A percentile compares a stretch with the other conserved stretches of the same genome.
phyloP scores from a whole-genome alignment of 1,284 basidiomycete species.

The Fomitiporia mediterranea region DNA sequence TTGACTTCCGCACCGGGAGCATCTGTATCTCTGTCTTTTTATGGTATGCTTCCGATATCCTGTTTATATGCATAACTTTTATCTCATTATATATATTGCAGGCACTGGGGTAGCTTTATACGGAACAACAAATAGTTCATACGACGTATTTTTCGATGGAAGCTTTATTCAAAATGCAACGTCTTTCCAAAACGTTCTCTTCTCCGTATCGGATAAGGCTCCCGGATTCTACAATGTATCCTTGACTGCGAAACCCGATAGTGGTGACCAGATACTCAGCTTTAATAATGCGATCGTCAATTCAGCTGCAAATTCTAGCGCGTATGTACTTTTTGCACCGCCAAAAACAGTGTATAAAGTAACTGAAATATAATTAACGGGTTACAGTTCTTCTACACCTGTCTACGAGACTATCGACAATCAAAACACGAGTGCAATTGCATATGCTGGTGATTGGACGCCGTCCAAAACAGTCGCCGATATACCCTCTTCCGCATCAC shows the following conservation, averaged over 20 bases:
- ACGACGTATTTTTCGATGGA: conserved; percentile 30
- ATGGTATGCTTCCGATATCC: conserved; percentile 24
- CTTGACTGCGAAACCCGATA: conserved; percentile 22
- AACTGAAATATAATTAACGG: background rate
- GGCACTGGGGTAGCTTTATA: conserved; percentile 30
- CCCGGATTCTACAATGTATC: conserved; percentile 23
- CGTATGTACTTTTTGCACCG: conserved; percentile 16
- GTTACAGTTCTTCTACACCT: background rate
- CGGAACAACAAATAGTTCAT: conserved; percentile 28
- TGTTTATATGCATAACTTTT: background rate
- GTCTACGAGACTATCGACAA: background rate
- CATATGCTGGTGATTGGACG: conserved; percentile 11
- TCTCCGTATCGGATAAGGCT: conserved; percentile 17
- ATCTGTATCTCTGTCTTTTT: conserved; percentile 27
- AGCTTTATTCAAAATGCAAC: conserved; percentile 8
- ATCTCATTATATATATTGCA: conserved; percentile 11
- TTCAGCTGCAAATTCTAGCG: conserved; percentile 19
- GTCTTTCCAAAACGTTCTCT: conserved; percentile 18
- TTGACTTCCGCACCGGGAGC: conserved; percentile 27
- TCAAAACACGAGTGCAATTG: conserved; percentile 13
- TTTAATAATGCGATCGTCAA: conserved; percentile 25
- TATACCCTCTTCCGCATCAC: conserved; percentile 6
- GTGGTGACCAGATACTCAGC: conserved; percentile 20
- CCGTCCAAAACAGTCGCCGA: conserved; percentile 8
- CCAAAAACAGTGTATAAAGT: background rate